Conservation (phyloP, 2,329 filamentous ascomycete genomes). For the Plenodomus tracheiphilus region DNA sequence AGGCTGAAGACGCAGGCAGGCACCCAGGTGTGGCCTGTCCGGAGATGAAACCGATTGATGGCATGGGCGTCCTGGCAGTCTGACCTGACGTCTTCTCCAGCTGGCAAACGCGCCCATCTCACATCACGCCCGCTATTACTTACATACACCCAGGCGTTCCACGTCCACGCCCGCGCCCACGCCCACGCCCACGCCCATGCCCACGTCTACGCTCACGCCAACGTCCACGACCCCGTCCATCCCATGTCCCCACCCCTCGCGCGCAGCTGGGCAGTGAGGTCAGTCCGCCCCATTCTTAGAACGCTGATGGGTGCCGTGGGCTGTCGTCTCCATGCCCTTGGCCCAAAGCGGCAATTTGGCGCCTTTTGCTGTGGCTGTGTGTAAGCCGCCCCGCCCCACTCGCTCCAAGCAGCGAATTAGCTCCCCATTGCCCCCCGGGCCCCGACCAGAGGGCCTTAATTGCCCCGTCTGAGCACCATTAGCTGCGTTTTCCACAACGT, state of each 20-base stretch:
- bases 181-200: too few relatives aligned
- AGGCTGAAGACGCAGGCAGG: conserved; percentile 1
- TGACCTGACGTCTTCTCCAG: not conserved
- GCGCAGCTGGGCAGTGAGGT: conserved; percentile 13
- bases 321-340: conserved; percentile 30
- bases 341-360: conserved; percentile 23
- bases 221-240: not conserved
- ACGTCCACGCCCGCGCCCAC: not conserved
- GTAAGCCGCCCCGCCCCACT: conserved; percentile 30
- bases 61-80: too few relatives aligned
- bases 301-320: too few relatives aligned
- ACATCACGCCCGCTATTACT: not conserved
- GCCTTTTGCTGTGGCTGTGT: conserved; percentile 41
- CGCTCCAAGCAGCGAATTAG: conserved; percentile 27
- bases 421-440: conserved; percentile 11
- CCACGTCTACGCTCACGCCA: too few relatives aligned
- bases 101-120: too few relatives aligned
- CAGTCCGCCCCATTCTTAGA: conserved; percentile 40
- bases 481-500: conserved; percentile 1
- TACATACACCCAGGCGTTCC: too few relatives aligned
- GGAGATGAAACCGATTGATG: conserved; percentile 11
- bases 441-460: conserved; percentile 20
- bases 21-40: too few relatives aligned
- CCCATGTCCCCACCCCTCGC: conserved; percentile 17
- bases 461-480: conserved; percentile 9